Base-by-base conservation (phyloP, 1,284 basidiomycete genomes). In the Ceraceosorus bombacis region DNA sequence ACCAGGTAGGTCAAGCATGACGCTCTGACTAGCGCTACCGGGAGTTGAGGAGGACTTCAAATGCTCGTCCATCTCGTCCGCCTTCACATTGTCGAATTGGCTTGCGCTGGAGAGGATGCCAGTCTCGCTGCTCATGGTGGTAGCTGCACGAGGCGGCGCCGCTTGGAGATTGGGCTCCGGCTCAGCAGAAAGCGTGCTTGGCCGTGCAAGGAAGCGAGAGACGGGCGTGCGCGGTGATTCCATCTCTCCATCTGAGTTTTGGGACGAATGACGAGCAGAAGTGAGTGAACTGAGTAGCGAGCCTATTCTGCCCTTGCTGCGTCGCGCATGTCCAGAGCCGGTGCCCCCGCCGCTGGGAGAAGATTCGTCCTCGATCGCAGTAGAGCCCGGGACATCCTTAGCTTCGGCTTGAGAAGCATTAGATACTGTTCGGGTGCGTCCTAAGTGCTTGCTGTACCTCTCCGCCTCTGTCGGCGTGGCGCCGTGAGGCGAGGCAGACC, bases 51-150 rank as follows among this genome's bases (percentile, higher is more conserved):
- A 10, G 43, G 43, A 27, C 27, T 27, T 27, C 27, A 27, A 27
- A 27, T 27, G 27, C 3, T 27, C 27, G 27, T 27, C 27, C 27
- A 27, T 27, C 27, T 27, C 27, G 27, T 27, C 13, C 27, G 50
- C 4, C 2, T 10, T 51, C 8, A 13, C 36, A n/a, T n/a, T 15
- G 50, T 7, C 13, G 50, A 13, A 12, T 48, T 48, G 13, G 46
- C 12, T 12, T 15, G 46, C 50, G 13, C 50, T 15, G n/a, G 13
- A 13, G 8, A 36, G 50, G 50, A 51, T 51, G 50, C 50, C 13
- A 13, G 50, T 51, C 13, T 15, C 50, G n/a, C 27, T 36, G 5
- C 64, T 64, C 6, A 57, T 58, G 17, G 62, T 53, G 1, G 64
- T 64, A 46, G 43, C 9, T 46, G 43, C 43, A 10, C 43, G 43